Percentiles rank a stretch among this genome's conserved stretches.
Evolutionary conservation across 805 yeast species (phyloP).

Genomic region (Saturnispora gosingensis): DNA sequence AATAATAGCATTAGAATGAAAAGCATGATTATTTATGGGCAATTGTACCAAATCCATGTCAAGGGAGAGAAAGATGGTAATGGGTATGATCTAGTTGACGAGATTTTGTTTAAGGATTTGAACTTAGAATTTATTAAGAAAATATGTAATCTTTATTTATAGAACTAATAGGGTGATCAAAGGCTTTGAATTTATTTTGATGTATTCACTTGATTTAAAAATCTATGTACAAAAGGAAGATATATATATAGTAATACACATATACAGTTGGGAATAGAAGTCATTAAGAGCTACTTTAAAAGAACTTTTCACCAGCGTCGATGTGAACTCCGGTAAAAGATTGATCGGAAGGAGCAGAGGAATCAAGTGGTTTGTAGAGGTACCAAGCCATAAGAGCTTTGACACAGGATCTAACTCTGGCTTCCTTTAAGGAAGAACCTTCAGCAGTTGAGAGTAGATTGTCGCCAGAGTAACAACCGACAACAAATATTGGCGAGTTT

Average conservation of each 20-base stretch:
- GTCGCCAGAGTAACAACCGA: constrained; percentile 82
- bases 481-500: constrained; percentile 75
- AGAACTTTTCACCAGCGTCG: constrained; percentile 30
- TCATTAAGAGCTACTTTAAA: constrained; percentile 9
- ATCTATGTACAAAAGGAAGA: constrained; percentile 1
- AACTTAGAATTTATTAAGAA: background rate
- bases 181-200: no score
- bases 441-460: constrained; percentile 88
- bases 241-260: background rate
- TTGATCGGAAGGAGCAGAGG: constrained; percentile 53
- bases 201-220: no score
- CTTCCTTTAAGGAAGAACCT: constrained; percentile 84
- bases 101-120: constrained; percentile 6
- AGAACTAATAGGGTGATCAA: background rate
- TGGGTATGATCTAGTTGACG: constrained; percentile 12
- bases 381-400: constrained; percentile 88
- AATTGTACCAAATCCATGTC: constrained; percentile 4
- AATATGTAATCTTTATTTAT: background rate
- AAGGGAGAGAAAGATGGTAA: background rate
- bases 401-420: constrained; percentile 85
- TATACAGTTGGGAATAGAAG: background rate
- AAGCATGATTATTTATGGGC: constrained; percentile 6
- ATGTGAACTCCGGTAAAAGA: constrained; percentile 29
- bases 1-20: constrained; percentile 9
- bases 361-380: constrained; percentile 71